Conservation (phyloP, 768 basidiomycete species). For the Naganishia onofrii region DNA sequence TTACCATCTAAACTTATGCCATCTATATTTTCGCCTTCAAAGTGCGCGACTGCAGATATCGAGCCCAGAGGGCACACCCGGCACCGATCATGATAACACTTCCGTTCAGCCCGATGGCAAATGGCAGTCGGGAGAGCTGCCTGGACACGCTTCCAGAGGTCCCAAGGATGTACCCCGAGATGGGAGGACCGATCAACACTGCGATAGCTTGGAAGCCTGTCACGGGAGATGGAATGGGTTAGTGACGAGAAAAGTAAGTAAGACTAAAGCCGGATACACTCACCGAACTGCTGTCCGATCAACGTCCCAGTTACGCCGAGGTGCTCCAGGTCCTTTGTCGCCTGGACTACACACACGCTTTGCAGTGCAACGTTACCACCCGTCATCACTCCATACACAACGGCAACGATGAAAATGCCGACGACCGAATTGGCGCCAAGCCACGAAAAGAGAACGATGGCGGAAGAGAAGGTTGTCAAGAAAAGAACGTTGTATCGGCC, state of each 20-base stretch:
- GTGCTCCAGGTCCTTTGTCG: conserved; percentile 25
- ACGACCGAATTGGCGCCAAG: neutral
- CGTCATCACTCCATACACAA: conserved; percentile 25
- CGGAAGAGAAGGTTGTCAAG: conserved; percentile 3
- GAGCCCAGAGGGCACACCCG: conserved; percentile 7
- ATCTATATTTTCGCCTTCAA: conserved; percentile 10
- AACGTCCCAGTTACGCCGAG: conserved; percentile 23
- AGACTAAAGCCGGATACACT: neutral
- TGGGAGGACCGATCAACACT: conserved; percentile 29
- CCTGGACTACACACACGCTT: conserved; percentile 26
- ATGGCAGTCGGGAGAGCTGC: conserved; percentile 17
- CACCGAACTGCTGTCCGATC: conserved; percentile 32
- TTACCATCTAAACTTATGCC: neutral
- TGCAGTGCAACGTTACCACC: conserved; percentile 29
- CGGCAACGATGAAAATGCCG: conserved; percentile 16
- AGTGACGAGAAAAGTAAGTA: neutral
- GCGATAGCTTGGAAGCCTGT: conserved; percentile 29
- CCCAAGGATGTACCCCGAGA: conserved; percentile 29
- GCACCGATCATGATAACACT: conserved; percentile 23
- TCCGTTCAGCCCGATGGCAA: conserved; percentile 28
- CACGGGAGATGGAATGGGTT: neutral
- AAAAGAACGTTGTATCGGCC: conserved; percentile 28
- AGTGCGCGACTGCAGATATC: neutral
- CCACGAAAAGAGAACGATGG: conserved; percentile 29
- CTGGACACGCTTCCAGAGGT: conserved; percentile 8